These are phyloP conservation scores for Talaromyces piceae DNA, from an alignment of 2,329 filamentous ascomycete genomes.

Conservation along the genomic window DNA sequence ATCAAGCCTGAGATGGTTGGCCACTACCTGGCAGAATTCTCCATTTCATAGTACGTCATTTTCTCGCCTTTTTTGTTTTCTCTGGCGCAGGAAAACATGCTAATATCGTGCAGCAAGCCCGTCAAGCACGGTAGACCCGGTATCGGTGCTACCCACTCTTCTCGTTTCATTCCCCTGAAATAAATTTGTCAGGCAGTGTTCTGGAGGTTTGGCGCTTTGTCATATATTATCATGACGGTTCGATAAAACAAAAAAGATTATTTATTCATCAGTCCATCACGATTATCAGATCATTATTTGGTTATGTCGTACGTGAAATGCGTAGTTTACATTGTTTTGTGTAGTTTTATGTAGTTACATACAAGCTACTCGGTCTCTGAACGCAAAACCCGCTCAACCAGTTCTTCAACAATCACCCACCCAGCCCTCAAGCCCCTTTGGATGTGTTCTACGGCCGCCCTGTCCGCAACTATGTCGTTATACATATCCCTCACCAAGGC, in stretches of 20 bases:
- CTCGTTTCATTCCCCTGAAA: conserved; percentile 99
- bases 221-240: too few relatives aligned
- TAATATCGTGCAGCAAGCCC: conserved; percentile 71
- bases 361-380: too few relatives aligned
- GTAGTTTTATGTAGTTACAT: too few relatives aligned
- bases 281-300: too few relatives aligned
- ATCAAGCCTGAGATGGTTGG: conserved; percentile 99
- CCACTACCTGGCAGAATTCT: conserved; percentile 99
- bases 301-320: too few relatives aligned
- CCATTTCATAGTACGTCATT: conserved; percentile 90
- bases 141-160: conserved; percentile 99
- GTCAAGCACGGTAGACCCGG: conserved; percentile 99
- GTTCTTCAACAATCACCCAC: conserved; percentile 5
- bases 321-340: too few relatives aligned
- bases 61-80: neutral
- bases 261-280: too few relatives aligned
- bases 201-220: conserved; percentile 9
- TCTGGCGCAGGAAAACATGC: conserved; percentile 20
- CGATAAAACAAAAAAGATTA: too few relatives aligned
- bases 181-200: conserved; percentile 47
- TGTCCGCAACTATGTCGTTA: too few relatives aligned
- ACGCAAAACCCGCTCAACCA: too few relatives aligned
- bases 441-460: neutral
- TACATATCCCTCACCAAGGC: conserved; percentile 14
- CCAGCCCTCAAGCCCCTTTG: neutral